These are phyloP conservation scores for Saccharomycopsis babjevae DNA, from an alignment of 805 yeast genomes.

Conservation along the genomic window DNA sequence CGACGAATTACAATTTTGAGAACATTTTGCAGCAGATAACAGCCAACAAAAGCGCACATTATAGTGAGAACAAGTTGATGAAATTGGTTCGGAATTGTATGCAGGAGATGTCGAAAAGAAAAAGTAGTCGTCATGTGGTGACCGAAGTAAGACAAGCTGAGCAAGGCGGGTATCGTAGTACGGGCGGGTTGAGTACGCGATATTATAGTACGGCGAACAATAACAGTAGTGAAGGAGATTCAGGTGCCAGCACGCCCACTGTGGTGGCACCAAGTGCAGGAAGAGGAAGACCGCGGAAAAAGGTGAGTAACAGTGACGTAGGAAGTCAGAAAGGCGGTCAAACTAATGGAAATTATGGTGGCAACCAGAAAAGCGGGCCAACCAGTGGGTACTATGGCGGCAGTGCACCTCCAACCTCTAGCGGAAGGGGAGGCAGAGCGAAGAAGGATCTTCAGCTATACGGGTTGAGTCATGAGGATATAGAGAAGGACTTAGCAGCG, in stretches of 20 bases:
- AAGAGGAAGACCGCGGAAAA: neutral
- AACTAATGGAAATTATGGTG: too few relatives aligned
- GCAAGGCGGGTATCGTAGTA: neutral
- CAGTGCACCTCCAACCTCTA: neutral
- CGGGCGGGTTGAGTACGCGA: neutral
- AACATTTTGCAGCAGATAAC: neutral
- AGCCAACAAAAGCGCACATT: neutral
- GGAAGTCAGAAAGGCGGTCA: neutral
- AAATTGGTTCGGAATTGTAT: neutral
- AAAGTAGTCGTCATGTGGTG: neutral
- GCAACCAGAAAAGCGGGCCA: too few relatives aligned
- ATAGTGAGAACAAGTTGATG: neutral
- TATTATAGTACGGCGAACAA: neutral
- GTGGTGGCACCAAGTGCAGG: neutral
- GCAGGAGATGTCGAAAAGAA: neutral
- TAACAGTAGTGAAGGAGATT: constrained; percentile 13
- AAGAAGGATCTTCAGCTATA: constrained; percentile 9
- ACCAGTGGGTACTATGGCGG: neutral
- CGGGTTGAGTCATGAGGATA: constrained; percentile 12
- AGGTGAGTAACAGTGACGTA: neutral
- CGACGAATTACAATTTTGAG: neutral
- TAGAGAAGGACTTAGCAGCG: constrained; percentile 9
- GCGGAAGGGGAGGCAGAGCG: neutral
- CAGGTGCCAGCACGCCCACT: neutral
- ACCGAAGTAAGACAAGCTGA: neutral